A percentile compares a stretch with the other conserved stretches of the same genome.
Evolutionary conservation across 1,139 yeast genomes (phyloP).

Genomic region (Diutina neorugosa): DNA sequence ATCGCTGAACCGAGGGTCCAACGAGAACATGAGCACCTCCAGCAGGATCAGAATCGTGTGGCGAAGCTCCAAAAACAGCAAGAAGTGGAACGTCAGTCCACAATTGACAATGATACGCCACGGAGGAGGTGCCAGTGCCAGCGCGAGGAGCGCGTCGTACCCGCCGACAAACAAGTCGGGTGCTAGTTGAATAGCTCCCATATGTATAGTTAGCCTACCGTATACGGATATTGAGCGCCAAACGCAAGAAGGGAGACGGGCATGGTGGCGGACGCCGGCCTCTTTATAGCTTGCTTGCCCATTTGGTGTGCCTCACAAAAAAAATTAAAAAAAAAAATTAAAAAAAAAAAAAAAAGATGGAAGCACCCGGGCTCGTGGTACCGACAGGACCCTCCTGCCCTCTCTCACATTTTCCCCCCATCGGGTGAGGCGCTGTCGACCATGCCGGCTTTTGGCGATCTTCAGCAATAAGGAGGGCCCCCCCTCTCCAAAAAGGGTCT

Average conservation of each 20-base stretch:
- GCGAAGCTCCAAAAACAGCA: conserved; percentile 13
- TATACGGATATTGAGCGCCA: not conserved
- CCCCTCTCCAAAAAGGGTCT: not conserved
- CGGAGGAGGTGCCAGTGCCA: conserved; percentile 8
- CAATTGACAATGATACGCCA: conserved; percentile 31
- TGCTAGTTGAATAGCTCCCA: conserved; percentile 6
- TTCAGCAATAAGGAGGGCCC: not conserved
- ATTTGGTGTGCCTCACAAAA: not conserved
- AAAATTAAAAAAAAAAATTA: not conserved
- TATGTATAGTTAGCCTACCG: conserved; percentile 1
- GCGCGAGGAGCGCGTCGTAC: conserved; percentile 6
- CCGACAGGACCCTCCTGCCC: not conserved
- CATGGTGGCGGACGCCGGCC: not conserved
- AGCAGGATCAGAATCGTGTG: conserved; percentile 18
- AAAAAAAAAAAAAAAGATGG: not conserved
- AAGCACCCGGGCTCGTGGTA: not conserved
- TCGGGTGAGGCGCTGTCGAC: not conserved
- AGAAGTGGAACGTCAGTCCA: conserved; percentile 22
- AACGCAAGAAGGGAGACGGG: not conserved
- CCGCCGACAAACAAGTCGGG: conserved; percentile 8
- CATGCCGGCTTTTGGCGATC: not conserved
- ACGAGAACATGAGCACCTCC: conserved; percentile 26
- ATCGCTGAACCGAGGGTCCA: conserved; percentile 22
- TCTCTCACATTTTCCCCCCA: not conserved
- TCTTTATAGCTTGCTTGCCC: not conserved